Evolutionary conservation across 176 grass and related monocot genomes (phyloP), one percentile per base, ranked within the genome.

Genomic region (Raddia guianensis): DNA sequence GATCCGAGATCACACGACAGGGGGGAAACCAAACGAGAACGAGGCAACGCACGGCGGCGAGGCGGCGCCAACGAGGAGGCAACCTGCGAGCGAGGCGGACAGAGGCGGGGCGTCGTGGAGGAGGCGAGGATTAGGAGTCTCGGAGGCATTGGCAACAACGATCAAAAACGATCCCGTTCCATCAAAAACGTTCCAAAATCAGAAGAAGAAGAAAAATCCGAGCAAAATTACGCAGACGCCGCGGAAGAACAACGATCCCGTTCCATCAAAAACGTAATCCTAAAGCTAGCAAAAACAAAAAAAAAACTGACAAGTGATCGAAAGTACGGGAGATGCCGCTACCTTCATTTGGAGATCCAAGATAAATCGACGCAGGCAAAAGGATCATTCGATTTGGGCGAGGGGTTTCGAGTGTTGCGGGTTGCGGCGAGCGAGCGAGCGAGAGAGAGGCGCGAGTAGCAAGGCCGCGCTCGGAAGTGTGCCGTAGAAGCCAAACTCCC

Each of bases 401-500:
- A 52, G 21, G 34, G 34, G 71, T 27, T 1, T 27, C 27, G 27
- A 27, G 27, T 27, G 27, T 27, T 72, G 8, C 5, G 50, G 49
- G 69, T 1, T 44, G 63, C 2, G 52, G 10, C 32, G 10, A 0
- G 57, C 15, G 7, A 7, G 27, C 27, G 27, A 27, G 27, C 27
- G 56, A 3, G 18, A 12, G 6, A 32, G 1, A 14, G 6, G 16
- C 47, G 65, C 57, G 21, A 9, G 49, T 54, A 66, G 27, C 58
- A 3, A 83, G 74, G 42, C 57, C 54, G 60, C 35, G 53, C 71
- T 68, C 54, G 56, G 63, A 72, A 78, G 86, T 49, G 80, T 83
- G 33, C 58, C 50, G 0, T 42, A 20, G 86, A 87, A 87, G 73
- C 86, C 56, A 52, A 85, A 73, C 51, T 27, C 62, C 68, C 7